Conservation (phyloP, 495 filamentous ascomycete genomes). For the Talaromyces proteolyticus region DNA sequence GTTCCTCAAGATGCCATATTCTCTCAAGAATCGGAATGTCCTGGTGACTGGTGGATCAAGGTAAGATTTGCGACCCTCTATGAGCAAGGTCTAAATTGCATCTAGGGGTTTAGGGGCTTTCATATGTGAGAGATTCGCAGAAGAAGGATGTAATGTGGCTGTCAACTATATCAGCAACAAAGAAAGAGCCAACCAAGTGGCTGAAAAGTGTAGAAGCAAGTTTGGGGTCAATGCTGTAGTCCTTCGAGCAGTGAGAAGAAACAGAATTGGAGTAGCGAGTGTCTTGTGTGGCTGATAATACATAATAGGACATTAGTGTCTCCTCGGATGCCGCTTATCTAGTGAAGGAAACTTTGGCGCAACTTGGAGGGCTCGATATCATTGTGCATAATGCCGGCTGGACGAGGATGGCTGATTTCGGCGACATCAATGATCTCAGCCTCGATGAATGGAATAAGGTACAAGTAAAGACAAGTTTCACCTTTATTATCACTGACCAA, state of each 20-base stretch:
- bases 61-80: too few relatives aligned
- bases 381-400: constrained; percentile 66
- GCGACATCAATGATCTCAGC: constrained; percentile 54
- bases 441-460: constrained; percentile 68
- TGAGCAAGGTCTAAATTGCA: too few relatives aligned
- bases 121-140: constrained; percentile 57
- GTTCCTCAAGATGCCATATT: too few relatives aligned
- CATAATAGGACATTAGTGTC: background rate
- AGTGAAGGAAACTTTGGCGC: constrained; percentile 48
- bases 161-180: constrained; percentile 58
- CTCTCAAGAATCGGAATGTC: constrained; percentile 58
- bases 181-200: constrained; percentile 47
- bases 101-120: constrained; percentile 64
- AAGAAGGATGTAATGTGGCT: constrained; percentile 58
- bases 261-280: background rate
- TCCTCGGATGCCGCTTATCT: background rate
- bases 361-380: constrained; percentile 63
- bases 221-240: constrained; percentile 47
- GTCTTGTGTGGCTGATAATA: background rate
- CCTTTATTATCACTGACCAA: background rate
- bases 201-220: constrained; percentile 40
- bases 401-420: constrained; percentile 56
- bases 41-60: constrained; percentile 65
- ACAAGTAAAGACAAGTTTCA: constrained; percentile 7
- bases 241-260: constrained; percentile 50